Base-by-base conservation (phyloP, 768 basidiomycete species). In the Grammothele lineata region DNA sequence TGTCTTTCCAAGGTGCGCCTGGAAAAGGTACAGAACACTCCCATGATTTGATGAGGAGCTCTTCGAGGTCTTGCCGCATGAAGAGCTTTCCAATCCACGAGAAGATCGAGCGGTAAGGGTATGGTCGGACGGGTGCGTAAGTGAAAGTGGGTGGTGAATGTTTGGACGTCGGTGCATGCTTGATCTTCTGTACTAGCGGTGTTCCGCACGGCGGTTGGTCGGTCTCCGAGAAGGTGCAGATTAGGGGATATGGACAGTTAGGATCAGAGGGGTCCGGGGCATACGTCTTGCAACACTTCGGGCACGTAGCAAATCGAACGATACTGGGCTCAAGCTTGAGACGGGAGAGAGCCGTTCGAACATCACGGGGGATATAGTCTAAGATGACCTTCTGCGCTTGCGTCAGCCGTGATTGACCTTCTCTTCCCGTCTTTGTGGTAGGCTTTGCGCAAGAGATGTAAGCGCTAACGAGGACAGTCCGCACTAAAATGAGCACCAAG, bases 1-100 rank as follows among this genome's bases (percentile, higher is more conserved):
- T 52, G 37, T 60, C 56, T 3, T 8, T n/a, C 47, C 46, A 45
- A 30, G 27, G 27, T 7, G 27, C 7, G 14, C 27, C 27, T 7
- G 27, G 27, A 7, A 7, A 7, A 14, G 14, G 27, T 7, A 14
- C 27, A 7, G 27, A 7, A 14, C 27, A 7, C 14, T 7, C 14
- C 27, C 27, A 30, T 14, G 27, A 30, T 7, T 7, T 30, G 27
- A 14, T 14, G 8, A 30, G 27, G 27, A 30, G 7, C 27, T 7
- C 7, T 14, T 30, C 27, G 14, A 30, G 7, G 27, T 7, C 14
- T 7, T 7, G 27, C 7, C 27, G 27, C 14, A 14, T 7, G 27
- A 30, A 30, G 8, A 30, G 7, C 14, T 30, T 30, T 30, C 8
- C 27, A 14, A 30, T 30, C 27, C 27, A 30, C 7, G 27, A 30